phyloP scores from a whole-genome alignment of 306 rosid species.

The Purshia tridentata region DNA sequence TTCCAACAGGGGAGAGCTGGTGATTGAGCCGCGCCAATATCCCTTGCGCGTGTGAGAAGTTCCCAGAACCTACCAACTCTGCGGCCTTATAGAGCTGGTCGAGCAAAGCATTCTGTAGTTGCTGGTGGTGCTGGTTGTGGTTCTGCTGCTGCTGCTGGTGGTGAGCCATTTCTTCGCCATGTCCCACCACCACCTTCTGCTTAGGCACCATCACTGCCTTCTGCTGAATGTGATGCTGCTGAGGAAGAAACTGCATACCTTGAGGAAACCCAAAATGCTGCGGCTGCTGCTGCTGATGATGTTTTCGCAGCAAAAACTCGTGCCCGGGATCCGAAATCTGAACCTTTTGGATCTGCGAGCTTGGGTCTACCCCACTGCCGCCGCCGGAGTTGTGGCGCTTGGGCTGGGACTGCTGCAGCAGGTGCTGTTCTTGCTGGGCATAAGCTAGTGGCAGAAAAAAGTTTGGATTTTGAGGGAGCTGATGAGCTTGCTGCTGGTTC shows the following conservation, averaged over 20 bases:
- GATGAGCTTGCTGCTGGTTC: constrained; percentile 27
- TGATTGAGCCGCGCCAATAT: constrained; percentile 99
- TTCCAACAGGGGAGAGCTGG: constrained; percentile 63
- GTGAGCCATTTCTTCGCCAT: constrained; percentile 28
- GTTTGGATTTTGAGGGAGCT: constrained; percentile 31
- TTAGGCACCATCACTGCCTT: constrained; percentile 33
- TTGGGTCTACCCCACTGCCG: constrained; percentile 20
- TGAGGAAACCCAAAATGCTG: constrained; percentile 33
- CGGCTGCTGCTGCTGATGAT: constrained; percentile 28
- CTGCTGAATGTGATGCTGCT: constrained; percentile 29
- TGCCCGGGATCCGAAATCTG: constrained; percentile 33
- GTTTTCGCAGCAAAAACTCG: constrained; percentile 31
- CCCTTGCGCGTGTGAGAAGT: constrained; percentile 73
- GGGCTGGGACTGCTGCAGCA: constrained; percentile 28
- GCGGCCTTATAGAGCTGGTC: constrained; percentile 55
- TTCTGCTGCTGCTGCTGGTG: constrained; percentile 30
- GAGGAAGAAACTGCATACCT: constrained; percentile 43
- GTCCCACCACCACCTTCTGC: constrained; percentile 27
- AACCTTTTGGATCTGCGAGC: constrained; percentile 34
- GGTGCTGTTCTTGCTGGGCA: constrained; percentile 34
- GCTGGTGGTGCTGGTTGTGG: constrained; percentile 29
- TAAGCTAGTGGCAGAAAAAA: constrained; percentile 33
- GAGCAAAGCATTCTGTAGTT: constrained; percentile 33
- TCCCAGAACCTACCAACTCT: constrained; percentile 46
- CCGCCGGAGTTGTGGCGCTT: constrained; percentile 42